A percentile compares a stretch with the other conserved stretches of the same genome.
These are phyloP conservation scores for Penicillium sp. DNA, from an alignment of 2,329 filamentous ascomycete genomes.

Conservation along the genomic window DNA sequence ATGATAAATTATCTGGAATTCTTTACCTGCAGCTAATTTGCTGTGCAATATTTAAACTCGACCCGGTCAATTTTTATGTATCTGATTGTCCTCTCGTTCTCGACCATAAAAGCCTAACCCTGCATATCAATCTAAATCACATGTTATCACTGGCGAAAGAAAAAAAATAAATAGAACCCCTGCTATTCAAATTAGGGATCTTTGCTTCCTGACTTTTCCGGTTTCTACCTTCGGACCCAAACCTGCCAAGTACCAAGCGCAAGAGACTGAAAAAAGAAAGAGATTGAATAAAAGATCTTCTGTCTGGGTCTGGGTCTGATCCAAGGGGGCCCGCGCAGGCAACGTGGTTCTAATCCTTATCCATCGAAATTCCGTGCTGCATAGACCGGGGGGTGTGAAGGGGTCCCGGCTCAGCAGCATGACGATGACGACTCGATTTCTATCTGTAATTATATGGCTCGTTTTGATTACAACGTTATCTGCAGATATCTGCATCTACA, in stretches of 20 bases:
- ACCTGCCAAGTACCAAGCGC: not conserved
- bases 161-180: not conserved
- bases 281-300: conserved; percentile 5
- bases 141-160: conserved; percentile 11
- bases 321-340: conserved; percentile 14
- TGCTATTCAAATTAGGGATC: conserved; percentile 3
- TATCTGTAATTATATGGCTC: not conserved
- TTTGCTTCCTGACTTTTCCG: conserved; percentile 2
- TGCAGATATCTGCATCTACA: conserved; percentile 1
- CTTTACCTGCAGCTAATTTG: not conserved
- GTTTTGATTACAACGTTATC: conserved; percentile 2
- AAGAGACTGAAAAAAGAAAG: not conserved
- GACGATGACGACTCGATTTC: conserved; percentile 2
- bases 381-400: conserved; percentile 19
- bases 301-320: conserved; percentile 14
- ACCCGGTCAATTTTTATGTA: not conserved
- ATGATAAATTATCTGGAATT: not conserved
- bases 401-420: conserved; percentile 13
- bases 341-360: conserved; percentile 28
- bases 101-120: not conserved
- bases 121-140: conserved; percentile 11
- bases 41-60: conserved; percentile 6
- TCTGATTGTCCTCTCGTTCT: conserved; percentile 1
- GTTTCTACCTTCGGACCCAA: conserved; percentile 10
- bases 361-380: conserved; percentile 18